Evolutionary conservation across 164 flowering plant genomes (phyloP), one percentile per base, ranked within the genome.

Genomic region (Cinnamomum chago): DNA sequence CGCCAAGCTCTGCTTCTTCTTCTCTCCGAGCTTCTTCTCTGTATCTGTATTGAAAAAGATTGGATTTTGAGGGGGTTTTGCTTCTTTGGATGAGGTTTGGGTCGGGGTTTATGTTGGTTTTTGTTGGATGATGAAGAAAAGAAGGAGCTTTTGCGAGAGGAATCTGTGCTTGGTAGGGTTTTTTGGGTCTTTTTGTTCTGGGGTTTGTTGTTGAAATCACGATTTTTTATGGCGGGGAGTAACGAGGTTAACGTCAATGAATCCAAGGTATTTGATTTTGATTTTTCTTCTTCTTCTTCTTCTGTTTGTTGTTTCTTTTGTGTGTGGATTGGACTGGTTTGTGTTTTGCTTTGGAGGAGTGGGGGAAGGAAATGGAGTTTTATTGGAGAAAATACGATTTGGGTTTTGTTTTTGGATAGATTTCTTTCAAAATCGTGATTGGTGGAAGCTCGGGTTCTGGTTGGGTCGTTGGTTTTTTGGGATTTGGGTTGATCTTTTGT

Each of bases 181-280:
- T n/a, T 13, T 7, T 15, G 71, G 55, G 51, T 55, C 7, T 3
- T 15, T 20, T 55, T 18, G 20, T 68, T 68, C 27, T 35, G 9
- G 40, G 22, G 15, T 35, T 18, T 40, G 47, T 40, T n/a, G 25
- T 23, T 62, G 68, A 62, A 64, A 47, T 35, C 22, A 2, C 5
- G 1, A 13, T 15, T 68, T 40, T 20, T 65, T 76, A 89, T 88
- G 91, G 90, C 88, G 72, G 85, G 89, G 33, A 84, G 82, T 69
- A 84, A 85, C 73, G 84, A 85, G 81, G 76, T 89, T 68, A 89
- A 82, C 76, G 83, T 84, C 73, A 88, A 69, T 81, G 95, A 90
- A 65, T 81, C 88, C 72, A 86, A 81, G 95, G 95, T 90, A 80
- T 5, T 55, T 55, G 58, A 13, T 52, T 13, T 15, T 52, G 15